Base-by-base conservation (phyloP, 768 basidiomycete species). In the Boletus pseudopeckii region DNA sequence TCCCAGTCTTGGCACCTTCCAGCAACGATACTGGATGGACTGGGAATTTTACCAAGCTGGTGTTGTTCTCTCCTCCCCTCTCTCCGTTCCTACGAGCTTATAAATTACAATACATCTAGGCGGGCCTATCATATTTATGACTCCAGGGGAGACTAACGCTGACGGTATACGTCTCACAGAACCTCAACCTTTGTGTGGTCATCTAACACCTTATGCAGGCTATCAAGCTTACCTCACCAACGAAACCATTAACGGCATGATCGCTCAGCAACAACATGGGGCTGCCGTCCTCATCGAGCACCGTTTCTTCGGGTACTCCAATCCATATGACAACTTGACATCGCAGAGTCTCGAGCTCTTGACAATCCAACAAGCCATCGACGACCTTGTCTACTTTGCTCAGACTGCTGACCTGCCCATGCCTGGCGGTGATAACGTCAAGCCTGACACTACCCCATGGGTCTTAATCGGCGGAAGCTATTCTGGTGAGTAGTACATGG, bases 261-360 rank as follows among this genome's bases (percentile, higher is more conserved):
- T 87, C 55, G 83, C 85, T 10, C 81, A 86, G 62, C 81, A 84
- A 64, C 75, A 86, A 53, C 79, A 79, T 34, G 87, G 83, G 20
- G 81, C 81, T 17, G 77, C 80, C 6, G 73, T 89, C 57, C 71
- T 88, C 28, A 55, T 88, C 24, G 87, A 90, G 61, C 88, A 90
- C 62, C 78, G 88, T 22, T 90, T 84, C 74, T 89, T 83, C 56
- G 88, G 88, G 14, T 69, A 79, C n/a, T 89, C 86, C 53, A 90
- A 88, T 64, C 88, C 88, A 5, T 77, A 75, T 45, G 72, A 77
- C 18, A 76, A 88, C 64, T 76, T 90, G 26, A 79, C 74, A 33
- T 78, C 78, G 30, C 67, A 77, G 59, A 87, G 83, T 62, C 70
- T 90, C 41, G 68, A 71, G 43, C 58, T 80, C 13, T 84, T 84